Evolutionary conservation across 2,329 filamentous ascomycete species (phyloP), one percentile per base, ranked within the genome.

Genomic region (Ceratocystis ficicola): DNA sequence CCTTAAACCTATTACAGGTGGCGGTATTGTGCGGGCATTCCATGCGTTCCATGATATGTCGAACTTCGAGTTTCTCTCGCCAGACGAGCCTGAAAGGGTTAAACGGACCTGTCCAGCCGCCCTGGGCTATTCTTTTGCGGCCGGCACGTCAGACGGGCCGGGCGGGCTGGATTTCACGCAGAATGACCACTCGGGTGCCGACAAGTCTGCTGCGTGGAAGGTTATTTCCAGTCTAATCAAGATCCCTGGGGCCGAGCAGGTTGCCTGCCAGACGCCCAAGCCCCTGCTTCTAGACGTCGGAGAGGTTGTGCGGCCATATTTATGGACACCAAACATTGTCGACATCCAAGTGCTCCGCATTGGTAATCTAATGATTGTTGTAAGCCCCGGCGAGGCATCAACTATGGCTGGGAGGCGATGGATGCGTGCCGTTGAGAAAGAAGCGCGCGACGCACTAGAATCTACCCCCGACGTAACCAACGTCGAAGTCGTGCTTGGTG

Each of bases 121-220:
- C 0, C 77, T 97, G 68, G 93, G 93, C 5, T 95, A 94, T 73
- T 92, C 89, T 0, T 97, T 97, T 73, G 93, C 93, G 0, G 93
- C 89, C 0, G 93, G 93, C 10, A 97, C 93, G 0, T 89, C 90
- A 0, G 93, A 97, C 73, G 90, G 93, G 5, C 92, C 93, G 0
- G 93, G 93, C 0, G 86, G 85, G 0, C 95, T 96, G 71, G 93
- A 97, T 75, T 96, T 97, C 73, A 94, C 89, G 1, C 93, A 97
- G 73, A 92, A 91, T 69, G 83, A 89, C 69, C 83, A 85, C 0
- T 86, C 86, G 41, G 79, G 83, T n/a, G 86, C 90, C 50, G 82
- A 81, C 25, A 81, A 78, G 0, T 80, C 79, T 1, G 90, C 90
- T 0, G 76, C 96, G 3, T 96, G 93, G 93, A 78, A 80, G 28